Evolutionary conservation across 2,329 filamentous ascomycete species (phyloP).

Genomic region (Ceratocystis destructans): DNA sequence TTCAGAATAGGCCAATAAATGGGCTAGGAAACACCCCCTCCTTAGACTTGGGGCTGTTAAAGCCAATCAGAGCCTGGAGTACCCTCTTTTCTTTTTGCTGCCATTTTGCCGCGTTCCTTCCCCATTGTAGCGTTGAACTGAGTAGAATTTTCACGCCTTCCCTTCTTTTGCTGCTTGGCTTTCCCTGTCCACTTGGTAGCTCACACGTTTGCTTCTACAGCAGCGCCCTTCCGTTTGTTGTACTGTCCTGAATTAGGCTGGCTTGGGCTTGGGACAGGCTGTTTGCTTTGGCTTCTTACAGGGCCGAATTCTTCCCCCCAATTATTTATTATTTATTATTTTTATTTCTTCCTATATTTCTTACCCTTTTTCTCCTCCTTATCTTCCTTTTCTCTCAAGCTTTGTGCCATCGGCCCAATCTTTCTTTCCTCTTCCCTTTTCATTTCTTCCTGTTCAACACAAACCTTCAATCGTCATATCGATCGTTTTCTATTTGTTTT

Average conservation of each 20-base stretch:
- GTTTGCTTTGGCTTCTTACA: background rate
- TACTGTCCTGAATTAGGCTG: background rate
- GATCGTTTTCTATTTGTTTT: slow-evolving; percentile 1
- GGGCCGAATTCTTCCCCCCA: background rate
- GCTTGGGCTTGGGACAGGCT: background rate
- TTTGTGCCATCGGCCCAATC: slow-evolving; percentile 8
- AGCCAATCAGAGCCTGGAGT: background rate
- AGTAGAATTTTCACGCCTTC: background rate
- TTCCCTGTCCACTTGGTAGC: background rate
- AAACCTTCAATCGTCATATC: slow-evolving; percentile 4
- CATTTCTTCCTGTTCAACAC: slow-evolving; percentile 3
- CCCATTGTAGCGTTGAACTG: background rate
- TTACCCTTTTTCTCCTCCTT: slow-evolving; percentile 6
- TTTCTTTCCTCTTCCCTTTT: slow-evolving; percentile 2
- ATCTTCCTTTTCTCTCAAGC: slow-evolving; percentile 10
- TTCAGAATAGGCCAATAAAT: background rate
- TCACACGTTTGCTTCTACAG: background rate
- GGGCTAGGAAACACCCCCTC: background rate
- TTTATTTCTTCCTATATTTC: slow-evolving; percentile 6
- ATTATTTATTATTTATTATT: background rate
- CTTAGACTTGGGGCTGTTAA: background rate
- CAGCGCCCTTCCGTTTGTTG: background rate
- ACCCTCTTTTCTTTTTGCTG: slow-evolving; percentile 2
- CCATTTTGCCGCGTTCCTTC: slow-evolving; percentile 4
- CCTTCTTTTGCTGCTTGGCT: background rate